These are phyloP conservation scores for Fusarium cyanostomum DNA, from an alignment of 2,329 filamentous ascomycete species.

Conservation along the genomic window DNA sequence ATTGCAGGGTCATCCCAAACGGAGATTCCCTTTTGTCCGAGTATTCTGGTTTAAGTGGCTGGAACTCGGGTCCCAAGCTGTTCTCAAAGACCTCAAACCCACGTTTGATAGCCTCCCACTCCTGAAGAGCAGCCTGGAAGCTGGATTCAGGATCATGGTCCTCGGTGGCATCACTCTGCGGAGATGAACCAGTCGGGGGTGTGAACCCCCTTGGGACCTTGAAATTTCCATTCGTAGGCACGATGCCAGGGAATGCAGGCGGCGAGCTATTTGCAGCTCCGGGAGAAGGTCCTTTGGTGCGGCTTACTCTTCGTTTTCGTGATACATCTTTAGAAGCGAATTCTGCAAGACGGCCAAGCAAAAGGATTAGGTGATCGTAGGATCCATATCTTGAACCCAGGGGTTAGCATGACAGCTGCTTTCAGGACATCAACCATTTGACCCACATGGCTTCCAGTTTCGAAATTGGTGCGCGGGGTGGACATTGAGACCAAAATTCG, in stretches of 20 bases:
- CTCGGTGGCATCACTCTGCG: slow-evolving; percentile 55
- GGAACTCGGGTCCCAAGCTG: slow-evolving; percentile 78
- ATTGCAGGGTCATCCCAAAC: slow-evolving; percentile 84
- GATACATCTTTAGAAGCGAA: slow-evolving; percentile 81
- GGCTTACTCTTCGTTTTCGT: slow-evolving; percentile 75
- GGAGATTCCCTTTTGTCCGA: slow-evolving; percentile 70
- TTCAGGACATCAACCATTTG: too few species aligned
- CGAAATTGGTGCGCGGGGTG: slow-evolving; percentile 83
- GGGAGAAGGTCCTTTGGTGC: slow-evolving; percentile 43
- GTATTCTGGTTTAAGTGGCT: slow-evolving; percentile 76
- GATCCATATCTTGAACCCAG: slow-evolving; percentile 76
- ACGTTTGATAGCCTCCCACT: slow-evolving; percentile 80
- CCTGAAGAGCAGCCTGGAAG: slow-evolving; percentile 74
- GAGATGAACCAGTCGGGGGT: slow-evolving; percentile 57
- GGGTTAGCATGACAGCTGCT: slow-evolving; percentile 29
- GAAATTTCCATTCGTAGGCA: slow-evolving; percentile 62
- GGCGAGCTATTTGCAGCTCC: slow-evolving; percentile 46
- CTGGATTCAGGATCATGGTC: slow-evolving; percentile 69
- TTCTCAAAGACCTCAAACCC: slow-evolving; percentile 74
- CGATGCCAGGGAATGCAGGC: slow-evolving; percentile 64
- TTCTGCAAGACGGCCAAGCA: slow-evolving; percentile 81
- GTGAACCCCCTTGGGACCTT: slow-evolving; percentile 64
- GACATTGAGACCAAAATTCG: slow-evolving; percentile 83
- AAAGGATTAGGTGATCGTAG: slow-evolving; percentile 85
- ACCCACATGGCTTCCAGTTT: slow-evolving; percentile 76